Evolutionary conservation across 2,329 filamentous ascomycete species (phyloP).

Genomic region (Hypoxylon sp.): DNA sequence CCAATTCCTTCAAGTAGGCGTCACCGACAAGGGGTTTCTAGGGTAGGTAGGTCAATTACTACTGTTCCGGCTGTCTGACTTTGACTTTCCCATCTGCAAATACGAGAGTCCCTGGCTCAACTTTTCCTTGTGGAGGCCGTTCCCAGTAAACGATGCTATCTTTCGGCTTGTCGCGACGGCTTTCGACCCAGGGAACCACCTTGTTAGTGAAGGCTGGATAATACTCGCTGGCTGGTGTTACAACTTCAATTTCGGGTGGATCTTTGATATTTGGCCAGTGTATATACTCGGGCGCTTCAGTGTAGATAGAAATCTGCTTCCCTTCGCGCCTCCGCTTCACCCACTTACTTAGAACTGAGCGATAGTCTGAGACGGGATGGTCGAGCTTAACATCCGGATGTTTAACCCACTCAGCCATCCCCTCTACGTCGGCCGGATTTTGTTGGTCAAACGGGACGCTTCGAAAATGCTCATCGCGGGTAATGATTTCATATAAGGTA

Average conservation of each 20-base stretch:
- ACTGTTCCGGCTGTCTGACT: background rate
- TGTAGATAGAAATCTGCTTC: slow-evolving; percentile 31
- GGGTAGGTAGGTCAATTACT: background rate
- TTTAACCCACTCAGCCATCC: slow-evolving; percentile 51
- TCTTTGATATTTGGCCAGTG: slow-evolving; percentile 45
- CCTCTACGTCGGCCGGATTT: slow-evolving; percentile 38
- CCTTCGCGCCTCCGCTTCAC: slow-evolving; percentile 25
- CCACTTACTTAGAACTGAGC: slow-evolving; percentile 51
- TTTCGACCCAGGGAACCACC: no score
- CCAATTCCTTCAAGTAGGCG: background rate
- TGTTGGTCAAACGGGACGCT: slow-evolving; percentile 49
- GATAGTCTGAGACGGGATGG: slow-evolving; percentile 51
- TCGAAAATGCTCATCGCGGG: slow-evolving; percentile 49
- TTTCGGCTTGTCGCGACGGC: slow-evolving; percentile 18
- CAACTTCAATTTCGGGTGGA: background rate
- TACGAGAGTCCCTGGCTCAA: background rate
- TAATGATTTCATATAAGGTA: slow-evolving; percentile 57
- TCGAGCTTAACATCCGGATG: slow-evolving; percentile 56
- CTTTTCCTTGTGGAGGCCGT: slow-evolving; percentile 41
- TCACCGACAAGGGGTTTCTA: background rate
- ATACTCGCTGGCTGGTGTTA: background rate
- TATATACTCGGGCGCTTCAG: slow-evolving; percentile 44
- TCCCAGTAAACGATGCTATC: slow-evolving; percentile 48
- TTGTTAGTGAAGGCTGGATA: background rate
- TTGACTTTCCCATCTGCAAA: background rate